Conservation (phyloP, 2,329 filamentous ascomycete genomes). For the Cordyceps javanica region DNA sequence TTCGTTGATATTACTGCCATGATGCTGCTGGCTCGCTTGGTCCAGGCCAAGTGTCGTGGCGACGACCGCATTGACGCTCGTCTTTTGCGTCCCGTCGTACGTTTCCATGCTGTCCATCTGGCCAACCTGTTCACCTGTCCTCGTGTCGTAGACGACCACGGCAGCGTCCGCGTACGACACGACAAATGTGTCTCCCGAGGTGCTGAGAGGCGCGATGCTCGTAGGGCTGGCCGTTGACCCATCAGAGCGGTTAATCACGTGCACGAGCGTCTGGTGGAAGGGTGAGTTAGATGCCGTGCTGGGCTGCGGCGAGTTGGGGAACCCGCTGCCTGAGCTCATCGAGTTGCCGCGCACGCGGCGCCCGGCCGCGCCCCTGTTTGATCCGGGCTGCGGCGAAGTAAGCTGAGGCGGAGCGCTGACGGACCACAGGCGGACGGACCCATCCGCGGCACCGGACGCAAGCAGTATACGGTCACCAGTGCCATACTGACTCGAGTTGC, state of each 20-base stretch:
- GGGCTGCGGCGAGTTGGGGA: conserved; percentile 84
- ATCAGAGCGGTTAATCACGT: conserved; percentile 70
- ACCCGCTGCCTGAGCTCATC: conserved; percentile 89
- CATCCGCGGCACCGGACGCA: conserved; percentile 88
- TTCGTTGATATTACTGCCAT: conserved; percentile 53
- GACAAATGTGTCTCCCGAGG: conserved; percentile 80
- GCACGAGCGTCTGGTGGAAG: conserved; percentile 82
- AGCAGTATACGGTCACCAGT: conserved; percentile 80
- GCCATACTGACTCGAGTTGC: conserved; percentile 66
- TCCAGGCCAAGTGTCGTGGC: conserved; percentile 81
- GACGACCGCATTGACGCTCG: conserved; percentile 85
- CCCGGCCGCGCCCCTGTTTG: conserved; percentile 48
- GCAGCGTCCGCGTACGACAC: conserved; percentile 88
- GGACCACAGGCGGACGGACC: conserved; percentile 88
- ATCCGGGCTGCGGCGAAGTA: conserved; percentile 69
- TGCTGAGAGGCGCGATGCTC: conserved; percentile 83
- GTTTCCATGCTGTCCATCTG: conserved; percentile 92
- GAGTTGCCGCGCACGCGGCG: conserved; percentile 78
- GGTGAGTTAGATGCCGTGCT: conserved; percentile 78
- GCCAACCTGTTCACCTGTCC: conserved; percentile 84
- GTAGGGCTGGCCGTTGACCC: conserved; percentile 70
- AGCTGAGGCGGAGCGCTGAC: conserved; percentile 85
- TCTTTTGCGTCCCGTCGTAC: conserved; percentile 73
- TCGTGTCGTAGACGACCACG: conserved; percentile 86
- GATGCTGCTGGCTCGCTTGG: conserved; percentile 48